These are phyloP conservation scores for Xerocomellus amylosporus DNA, from an alignment of 768 basidiomycete species.

Conservation along the genomic window DNA sequence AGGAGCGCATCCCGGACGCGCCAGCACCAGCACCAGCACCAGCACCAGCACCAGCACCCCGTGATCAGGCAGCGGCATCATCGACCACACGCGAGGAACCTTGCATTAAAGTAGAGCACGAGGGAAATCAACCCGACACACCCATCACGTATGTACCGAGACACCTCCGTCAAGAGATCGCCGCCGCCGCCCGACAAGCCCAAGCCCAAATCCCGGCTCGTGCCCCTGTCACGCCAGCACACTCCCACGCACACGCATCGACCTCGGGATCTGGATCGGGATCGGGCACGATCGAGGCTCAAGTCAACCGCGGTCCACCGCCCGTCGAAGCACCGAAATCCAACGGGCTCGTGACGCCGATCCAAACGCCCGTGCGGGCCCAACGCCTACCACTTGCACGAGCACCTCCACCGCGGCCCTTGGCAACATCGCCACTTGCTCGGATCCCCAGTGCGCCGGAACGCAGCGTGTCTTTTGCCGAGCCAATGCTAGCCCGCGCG, in stretches of 20 bases:
- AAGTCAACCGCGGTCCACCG: not conserved
- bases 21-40: too few relatives aligned
- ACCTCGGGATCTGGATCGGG: not conserved
- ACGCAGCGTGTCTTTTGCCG: slow-evolving; percentile 10
- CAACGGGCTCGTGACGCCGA: slow-evolving; percentile 33
- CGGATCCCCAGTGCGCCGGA: slow-evolving; percentile 9
- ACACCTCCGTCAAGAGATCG: slow-evolving; percentile 36
- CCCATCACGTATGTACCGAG: slow-evolving; percentile 39
- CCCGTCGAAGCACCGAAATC: not conserved
- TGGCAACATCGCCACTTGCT: slow-evolving; percentile 14
- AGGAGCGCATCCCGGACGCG: slow-evolving; percentile 40
- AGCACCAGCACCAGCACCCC: not conserved
- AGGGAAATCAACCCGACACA: slow-evolving; percentile 6
- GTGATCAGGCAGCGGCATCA: not conserved
- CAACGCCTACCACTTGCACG: slow-evolving; percentile 26
- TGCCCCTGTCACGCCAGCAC: not conserved
- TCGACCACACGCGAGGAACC: not conserved
- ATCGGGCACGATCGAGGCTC: not conserved
- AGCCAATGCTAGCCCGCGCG: not conserved
- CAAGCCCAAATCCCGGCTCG: slow-evolving; percentile 7
- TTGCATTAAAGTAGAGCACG: slow-evolving; percentile 21
- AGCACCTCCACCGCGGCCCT: slow-evolving; percentile 1
- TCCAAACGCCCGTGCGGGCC: slow-evolving; percentile 34
- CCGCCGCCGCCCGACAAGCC: slow-evolving; percentile 4
- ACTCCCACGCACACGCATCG: not conserved